Conservation (phyloP, 257 asterid species). For the Petunia axillaris region DNA sequence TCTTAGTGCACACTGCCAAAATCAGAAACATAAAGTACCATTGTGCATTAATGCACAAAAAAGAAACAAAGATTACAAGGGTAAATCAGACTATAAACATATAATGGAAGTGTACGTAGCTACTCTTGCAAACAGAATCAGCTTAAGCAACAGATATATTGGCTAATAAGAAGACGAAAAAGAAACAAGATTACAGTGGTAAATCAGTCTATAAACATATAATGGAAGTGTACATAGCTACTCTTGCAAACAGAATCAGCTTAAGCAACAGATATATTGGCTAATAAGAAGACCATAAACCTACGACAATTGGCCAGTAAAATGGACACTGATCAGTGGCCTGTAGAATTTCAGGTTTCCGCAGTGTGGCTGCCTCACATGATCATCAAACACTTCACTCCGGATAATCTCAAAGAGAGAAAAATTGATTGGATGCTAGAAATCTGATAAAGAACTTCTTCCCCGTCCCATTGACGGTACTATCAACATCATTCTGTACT, state of each 20-base stretch:
- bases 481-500: not conserved
- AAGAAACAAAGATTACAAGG: not conserved
- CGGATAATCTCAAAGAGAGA: too few species aligned
- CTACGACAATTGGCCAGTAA: not conserved
- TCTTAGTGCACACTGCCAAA: not conserved
- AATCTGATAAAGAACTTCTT: too few species aligned
- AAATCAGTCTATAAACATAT: not conserved
- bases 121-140: not conserved
- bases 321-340: not conserved
- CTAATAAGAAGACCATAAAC: not conserved
- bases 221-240: not conserved
- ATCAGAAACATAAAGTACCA: not conserved
- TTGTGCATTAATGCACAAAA: not conserved
- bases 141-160: not conserved
- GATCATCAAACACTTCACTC: not conserved
- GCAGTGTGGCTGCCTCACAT: not conserved
- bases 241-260: constrained; percentile 6
- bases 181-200: too few species aligned
- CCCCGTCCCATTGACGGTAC: not conserved
- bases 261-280: not conserved
- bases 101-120: not conserved
- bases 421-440: not conserved
- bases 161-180: not conserved
- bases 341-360: constrained; percentile 4
- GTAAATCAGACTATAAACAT: not conserved